Conservation (phyloP, 345 rosid genomes). For the Gossypium raimondii region DNA sequence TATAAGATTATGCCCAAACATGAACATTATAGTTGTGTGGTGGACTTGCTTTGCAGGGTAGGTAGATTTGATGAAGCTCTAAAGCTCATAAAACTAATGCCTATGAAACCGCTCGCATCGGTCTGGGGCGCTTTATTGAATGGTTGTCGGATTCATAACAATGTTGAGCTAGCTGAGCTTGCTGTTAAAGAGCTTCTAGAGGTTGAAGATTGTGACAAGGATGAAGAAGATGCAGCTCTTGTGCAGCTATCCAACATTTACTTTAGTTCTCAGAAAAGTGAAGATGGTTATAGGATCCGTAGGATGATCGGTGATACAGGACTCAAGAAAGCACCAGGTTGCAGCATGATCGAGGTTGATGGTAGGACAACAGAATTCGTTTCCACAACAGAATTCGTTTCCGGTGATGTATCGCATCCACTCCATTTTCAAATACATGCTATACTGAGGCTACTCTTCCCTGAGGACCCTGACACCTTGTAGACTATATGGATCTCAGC, state of each 20-base stretch:
- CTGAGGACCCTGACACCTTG: slow-evolving; percentile 10
- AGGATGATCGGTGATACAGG: slow-evolving; percentile 42
- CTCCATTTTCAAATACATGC: slow-evolving; percentile 35
- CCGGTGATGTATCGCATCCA: slow-evolving; percentile 48
- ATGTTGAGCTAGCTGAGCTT: slow-evolving; percentile 51
- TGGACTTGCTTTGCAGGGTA: slow-evolving; percentile 56
- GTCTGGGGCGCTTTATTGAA: slow-evolving; percentile 61
- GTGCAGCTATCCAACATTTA: slow-evolving; percentile 50
- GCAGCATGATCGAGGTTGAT: slow-evolving; percentile 55
- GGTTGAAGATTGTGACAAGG: slow-evolving; percentile 36
- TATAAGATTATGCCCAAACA: slow-evolving; percentile 43
- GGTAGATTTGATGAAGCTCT: slow-evolving; percentile 47
- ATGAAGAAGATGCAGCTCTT: slow-evolving; percentile 56
- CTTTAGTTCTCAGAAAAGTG: slow-evolving; percentile 27
- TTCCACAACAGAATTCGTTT: slow-evolving; percentile 42
- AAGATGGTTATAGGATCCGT: slow-evolving; percentile 41
- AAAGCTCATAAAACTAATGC: slow-evolving; percentile 44
- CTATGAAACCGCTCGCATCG: slow-evolving; percentile 57
- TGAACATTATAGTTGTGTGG: slow-evolving; percentile 60
- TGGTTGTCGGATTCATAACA: slow-evolving; percentile 51
- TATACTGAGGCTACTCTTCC: slow-evolving; percentile 28
- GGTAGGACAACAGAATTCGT: slow-evolving; percentile 41
- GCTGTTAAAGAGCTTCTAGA: slow-evolving; percentile 44
- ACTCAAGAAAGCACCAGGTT: slow-evolving; percentile 47
- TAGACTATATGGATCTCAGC: background rate